Evolutionary conservation across 345 rosid genomes (phyloP).

Genomic region (Limnanthes douglasii): DNA sequence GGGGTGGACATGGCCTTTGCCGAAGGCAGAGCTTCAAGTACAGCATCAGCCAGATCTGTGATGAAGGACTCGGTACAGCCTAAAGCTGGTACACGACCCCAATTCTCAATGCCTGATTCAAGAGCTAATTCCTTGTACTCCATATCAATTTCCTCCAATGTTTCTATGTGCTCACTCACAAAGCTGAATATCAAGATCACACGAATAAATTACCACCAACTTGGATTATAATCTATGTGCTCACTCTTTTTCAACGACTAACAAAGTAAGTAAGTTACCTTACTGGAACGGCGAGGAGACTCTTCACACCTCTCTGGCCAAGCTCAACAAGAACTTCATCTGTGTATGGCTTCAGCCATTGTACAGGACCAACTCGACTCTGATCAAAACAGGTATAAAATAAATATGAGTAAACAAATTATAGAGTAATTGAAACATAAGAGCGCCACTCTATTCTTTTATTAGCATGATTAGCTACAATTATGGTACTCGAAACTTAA

Average conservation of each 20-base stretch:
- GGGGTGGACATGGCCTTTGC: slow-evolving; percentile 36
- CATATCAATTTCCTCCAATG: slow-evolving; percentile 94
- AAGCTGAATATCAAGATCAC: slow-evolving; percentile 30
- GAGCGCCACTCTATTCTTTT: slow-evolving; percentile 1
- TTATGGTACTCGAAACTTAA: no score
- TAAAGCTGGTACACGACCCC: slow-evolving; percentile 91
- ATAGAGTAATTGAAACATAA: background rate
- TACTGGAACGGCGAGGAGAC: slow-evolving; percentile 82
- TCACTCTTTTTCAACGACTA: background rate
- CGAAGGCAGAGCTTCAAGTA: slow-evolving; percentile 73
- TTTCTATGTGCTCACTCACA: slow-evolving; percentile 91
- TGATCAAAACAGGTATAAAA: slow-evolving; percentile 7
- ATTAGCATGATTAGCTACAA: no score
- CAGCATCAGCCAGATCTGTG: slow-evolving; percentile 83
- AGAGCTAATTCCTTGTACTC: slow-evolving; percentile 73
- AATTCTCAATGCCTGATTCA: slow-evolving; percentile 80
- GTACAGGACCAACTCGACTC: slow-evolving; percentile 98
- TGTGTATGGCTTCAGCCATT: slow-evolving; percentile 92
- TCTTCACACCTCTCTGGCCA: slow-evolving; percentile 88
- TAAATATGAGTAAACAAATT: slow-evolving; percentile 1
- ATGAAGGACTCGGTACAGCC: slow-evolving; percentile 75
- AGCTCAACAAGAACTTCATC: slow-evolving; percentile 90
- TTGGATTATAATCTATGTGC: background rate
- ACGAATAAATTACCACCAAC: background rate
- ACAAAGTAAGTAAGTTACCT: slow-evolving; percentile 51